Conservation (phyloP, 1,284 basidiomycete genomes). For the Cutaneotrichosporon arboriforme region DNA sequence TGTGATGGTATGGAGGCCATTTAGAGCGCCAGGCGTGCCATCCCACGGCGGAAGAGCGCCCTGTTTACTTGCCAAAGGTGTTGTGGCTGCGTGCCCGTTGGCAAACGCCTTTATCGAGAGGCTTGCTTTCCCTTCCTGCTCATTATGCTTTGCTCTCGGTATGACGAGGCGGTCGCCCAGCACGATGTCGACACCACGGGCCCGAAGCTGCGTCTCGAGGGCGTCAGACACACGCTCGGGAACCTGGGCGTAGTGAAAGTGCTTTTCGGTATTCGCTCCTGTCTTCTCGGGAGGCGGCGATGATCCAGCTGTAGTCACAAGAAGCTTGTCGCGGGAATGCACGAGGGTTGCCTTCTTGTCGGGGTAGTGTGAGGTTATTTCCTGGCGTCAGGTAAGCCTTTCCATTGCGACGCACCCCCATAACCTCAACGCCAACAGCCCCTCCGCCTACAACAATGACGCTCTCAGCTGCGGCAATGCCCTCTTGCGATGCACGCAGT, state of each 20-base stretch:
- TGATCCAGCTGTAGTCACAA: slow-evolving; percentile 17
- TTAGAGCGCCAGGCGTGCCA: slow-evolving; percentile 24
- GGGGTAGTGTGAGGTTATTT: slow-evolving; percentile 32
- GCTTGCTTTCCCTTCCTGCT: no score
- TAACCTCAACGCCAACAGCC: slow-evolving; percentile 50
- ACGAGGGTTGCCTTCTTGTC: slow-evolving; percentile 27
- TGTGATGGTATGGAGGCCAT: slow-evolving; percentile 29
- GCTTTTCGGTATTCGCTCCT: neutral
- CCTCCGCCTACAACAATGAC: slow-evolving; percentile 49
- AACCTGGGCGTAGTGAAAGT: neutral
- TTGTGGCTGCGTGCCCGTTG: slow-evolving; percentile 1
- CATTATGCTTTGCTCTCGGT: no score
- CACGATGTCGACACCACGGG: slow-evolving; percentile 39
- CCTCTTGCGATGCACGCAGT: slow-evolving; percentile 30
- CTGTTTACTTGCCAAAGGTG: no score
- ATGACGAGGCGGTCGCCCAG: slow-evolving; percentile 37
- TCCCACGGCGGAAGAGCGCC: slow-evolving; percentile 20
- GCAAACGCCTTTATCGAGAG: no score
- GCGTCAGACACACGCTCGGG: slow-evolving; percentile 26
- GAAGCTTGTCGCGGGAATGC: slow-evolving; percentile 25
- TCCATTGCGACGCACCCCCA: slow-evolving; percentile 28
- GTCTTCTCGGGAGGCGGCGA: neutral
- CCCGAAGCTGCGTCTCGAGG: slow-evolving; percentile 34
- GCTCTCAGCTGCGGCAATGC: slow-evolving; percentile 31
- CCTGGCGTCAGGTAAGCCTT: slow-evolving; percentile 6